Evolutionary conservation across 163 green algal species (phyloP), one percentile per base, ranked within the genome.

Genomic region (Trebouxiophyceae sp.): DNA sequence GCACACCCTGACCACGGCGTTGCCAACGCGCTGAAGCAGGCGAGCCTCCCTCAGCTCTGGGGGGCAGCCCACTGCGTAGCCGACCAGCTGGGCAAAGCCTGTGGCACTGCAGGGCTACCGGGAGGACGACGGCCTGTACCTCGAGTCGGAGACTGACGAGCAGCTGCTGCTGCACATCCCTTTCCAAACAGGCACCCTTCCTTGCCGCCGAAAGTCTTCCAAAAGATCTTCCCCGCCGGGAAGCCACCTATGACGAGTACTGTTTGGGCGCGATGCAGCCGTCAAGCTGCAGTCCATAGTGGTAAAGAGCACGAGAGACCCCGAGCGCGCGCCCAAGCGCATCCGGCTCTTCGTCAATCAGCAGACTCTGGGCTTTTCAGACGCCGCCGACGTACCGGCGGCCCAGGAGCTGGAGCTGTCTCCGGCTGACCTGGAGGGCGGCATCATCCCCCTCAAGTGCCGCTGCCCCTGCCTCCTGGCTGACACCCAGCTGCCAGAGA

Each of bases 131-230:
- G 77, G 76, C 0, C 60, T 92, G 23, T 77, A 68, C 33, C 57
- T 89, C 6, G 78, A 92, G 65, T 81, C 65, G 33, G 86, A 92
- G 61, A 84, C 75, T 4, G 86, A 92, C 44, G 85, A 91, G 64
- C 82, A 92, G 72, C 62, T 92, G 26, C 65, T 92, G 20, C 75
- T 92, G 2, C 82, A 92, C 67, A 78, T 92, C 0, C 72, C 83
- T 2, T 92, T 92, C 71, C 39, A 50, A 50, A 50, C 39, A 50
- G 39, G 39, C 39, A 50, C 12, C n/a, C n/a, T n/a, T n/a, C n/a
- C n/a, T n/a, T n/a, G n/a, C n/a, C n/a, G n/a, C n/a, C n/a, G n/a
- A n/a, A n/a, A n/a, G n/a, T n/a, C n/a, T n/a, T n/a, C n/a, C n/a
- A n/a, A n/a, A n/a, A n/a, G n/a, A n/a, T n/a, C n/a, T n/a, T n/a